phyloP scores from a whole-genome alignment of 768 basidiomycete species.

The Suillus plorans region DNA sequence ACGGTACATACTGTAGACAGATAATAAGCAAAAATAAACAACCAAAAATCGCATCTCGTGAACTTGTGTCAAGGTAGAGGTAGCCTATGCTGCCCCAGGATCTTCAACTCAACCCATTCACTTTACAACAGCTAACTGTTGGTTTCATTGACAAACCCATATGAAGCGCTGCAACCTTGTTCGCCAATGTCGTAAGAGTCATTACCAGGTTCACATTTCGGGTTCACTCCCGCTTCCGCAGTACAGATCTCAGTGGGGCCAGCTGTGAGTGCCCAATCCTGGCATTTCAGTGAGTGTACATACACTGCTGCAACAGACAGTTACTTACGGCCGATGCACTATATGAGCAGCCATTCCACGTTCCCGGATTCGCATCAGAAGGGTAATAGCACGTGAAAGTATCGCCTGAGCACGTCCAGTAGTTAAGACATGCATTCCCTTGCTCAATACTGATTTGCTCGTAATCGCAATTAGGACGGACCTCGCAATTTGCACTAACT shows the following conservation, averaged over 20 bases:
- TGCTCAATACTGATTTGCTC: background rate
- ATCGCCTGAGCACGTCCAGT: background rate
- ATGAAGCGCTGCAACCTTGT: background rate
- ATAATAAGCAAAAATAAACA: too few relatives aligned
- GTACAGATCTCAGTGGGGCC: background rate
- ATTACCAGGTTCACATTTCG: background rate
- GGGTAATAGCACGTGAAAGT: background rate
- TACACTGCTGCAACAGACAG: background rate
- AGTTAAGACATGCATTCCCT: background rate
- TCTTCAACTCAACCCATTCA: background rate
- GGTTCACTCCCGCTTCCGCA: background rate
- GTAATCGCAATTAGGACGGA: constrained; percentile 1
- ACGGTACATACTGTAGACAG: too few relatives aligned
- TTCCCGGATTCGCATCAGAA: background rate
- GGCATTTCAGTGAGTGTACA: background rate
- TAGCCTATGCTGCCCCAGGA: background rate
- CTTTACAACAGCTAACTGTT: background rate
- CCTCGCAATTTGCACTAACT: background rate
- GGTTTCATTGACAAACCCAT: background rate
- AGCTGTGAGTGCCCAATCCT: background rate
- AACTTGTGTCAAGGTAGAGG: too few relatives aligned
- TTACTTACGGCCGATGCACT: background rate
- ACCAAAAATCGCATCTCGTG: too few relatives aligned
- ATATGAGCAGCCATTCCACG: background rate
- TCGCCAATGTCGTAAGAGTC: background rate